Base-by-base conservation (phyloP, 2,329 filamentous ascomycete genomes). In the Colletotrichum zoysiae region DNA sequence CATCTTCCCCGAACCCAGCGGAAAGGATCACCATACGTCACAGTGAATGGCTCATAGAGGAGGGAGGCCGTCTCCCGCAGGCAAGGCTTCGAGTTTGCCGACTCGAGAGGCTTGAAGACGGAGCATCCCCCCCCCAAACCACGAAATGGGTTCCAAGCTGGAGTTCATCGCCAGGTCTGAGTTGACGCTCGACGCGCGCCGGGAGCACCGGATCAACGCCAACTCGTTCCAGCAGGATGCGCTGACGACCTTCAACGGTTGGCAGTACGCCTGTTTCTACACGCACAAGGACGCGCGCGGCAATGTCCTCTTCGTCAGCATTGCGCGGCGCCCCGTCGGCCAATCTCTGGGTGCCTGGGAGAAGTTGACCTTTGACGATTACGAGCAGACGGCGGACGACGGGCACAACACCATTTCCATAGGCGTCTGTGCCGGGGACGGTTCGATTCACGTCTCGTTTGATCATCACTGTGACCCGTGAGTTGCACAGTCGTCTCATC, bases 341-440 rank as follows among this genome's bases (percentile, higher is more conserved):
- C 51, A 53, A 2, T 23, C 50, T 1, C 50, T 71, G 0, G 61
- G 67, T 5, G 33, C 33, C n/a, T 73, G 70, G 70, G 44, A 73
- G 50, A 55, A 46, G 26, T 53, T 73, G 30, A 67, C 58, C 0
- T 71, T 73, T 20, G 61, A 62, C 0, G 70, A 73, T 44, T 73
- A 73, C 35, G 57, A 70, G 50, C 70, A 73, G 50, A 73, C 61
- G 8, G 62, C 70, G n/a, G 70, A 73, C 33, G 70, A 73, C 42
- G 70, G 70, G n/a, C 70, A 73, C 7, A 73, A 73, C 44, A 73
- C 70, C 35, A 71, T 73, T 56, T 71, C 66, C 7, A 70, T 73
- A 18, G 70, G 70, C 1, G 51, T 73, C 2, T 71, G 67, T 8
- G 42, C 56, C 2, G 70, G 70, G 0, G 70, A 73, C 2, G 70